Evolutionary conservation across 2,329 filamentous ascomycete genomes (phyloP).

Genomic region (Diaporthe sp.): DNA sequence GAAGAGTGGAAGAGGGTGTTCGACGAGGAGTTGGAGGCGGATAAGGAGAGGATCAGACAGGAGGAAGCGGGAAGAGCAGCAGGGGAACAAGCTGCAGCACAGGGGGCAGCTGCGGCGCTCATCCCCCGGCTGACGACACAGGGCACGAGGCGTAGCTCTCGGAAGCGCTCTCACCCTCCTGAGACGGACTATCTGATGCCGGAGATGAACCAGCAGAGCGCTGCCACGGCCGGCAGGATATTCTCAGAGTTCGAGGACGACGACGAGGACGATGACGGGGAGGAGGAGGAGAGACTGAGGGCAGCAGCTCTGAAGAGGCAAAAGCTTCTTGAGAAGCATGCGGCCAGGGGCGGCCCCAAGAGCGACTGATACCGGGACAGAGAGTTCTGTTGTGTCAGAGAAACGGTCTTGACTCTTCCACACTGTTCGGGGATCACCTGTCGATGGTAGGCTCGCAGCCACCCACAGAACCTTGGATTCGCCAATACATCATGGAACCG

Average conservation of each 20-base stretch:
- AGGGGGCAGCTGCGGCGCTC: not conserved
- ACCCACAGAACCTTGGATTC: not conserved
- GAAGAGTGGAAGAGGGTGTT: not conserved
- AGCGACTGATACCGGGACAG: not conserved
- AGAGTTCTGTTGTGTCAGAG: not conserved
- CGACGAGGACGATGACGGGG: not conserved
- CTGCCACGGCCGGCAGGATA: not conserved
- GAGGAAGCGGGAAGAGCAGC: not conserved
- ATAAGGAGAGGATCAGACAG: not conserved
- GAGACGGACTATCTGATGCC: not conserved
- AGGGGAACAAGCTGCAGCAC: not conserved
- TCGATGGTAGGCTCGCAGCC: not conserved
- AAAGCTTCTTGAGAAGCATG: not conserved
- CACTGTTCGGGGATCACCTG: not conserved
- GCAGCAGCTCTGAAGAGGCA: not conserved
- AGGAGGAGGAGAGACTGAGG: not conserved
- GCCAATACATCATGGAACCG: not conserved
- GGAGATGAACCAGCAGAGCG: not conserved
- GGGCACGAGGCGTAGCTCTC: not conserved
- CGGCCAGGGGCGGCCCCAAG: not conserved
- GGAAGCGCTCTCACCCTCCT: not conserved
- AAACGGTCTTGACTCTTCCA: not conserved
- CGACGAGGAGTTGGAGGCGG: not conserved
- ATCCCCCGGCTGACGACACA: not conserved
- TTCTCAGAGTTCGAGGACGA: not conserved